These are phyloP conservation scores for Coelastrella sp. DNA, from an alignment of 139 green algal species.

Conservation along the genomic window DNA sequence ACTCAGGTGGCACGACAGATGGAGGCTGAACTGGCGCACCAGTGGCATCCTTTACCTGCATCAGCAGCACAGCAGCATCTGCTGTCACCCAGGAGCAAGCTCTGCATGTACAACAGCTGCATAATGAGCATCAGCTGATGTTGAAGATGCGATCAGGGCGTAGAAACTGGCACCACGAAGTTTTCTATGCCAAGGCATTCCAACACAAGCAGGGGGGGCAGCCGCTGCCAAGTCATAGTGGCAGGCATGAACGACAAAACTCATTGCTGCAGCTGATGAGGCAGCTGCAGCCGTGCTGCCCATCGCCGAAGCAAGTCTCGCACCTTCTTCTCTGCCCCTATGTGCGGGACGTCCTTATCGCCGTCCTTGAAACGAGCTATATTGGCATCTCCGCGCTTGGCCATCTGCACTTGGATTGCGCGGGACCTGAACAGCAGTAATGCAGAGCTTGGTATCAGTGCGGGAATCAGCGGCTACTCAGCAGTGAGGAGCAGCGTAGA, in stretches of 20 bases:
- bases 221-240: too few species aligned
- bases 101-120: too few species aligned
- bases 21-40: neutral
- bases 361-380: constrained; percentile 33
- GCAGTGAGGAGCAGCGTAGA: neutral
- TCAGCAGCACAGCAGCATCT: neutral
- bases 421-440: neutral
- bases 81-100: too few species aligned
- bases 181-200: too few species aligned
- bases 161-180: too few species aligned
- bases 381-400: neutral
- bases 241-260: neutral
- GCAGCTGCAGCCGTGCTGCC: neutral
- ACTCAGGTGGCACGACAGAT: neutral
- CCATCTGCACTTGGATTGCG: neutral
- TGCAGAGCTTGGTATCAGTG: neutral
- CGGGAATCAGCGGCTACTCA: neutral
- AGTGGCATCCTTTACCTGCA: neutral
- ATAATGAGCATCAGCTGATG: too few species aligned
- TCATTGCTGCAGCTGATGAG: neutral
- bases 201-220: too few species aligned
- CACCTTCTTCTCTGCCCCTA: constrained; percentile 2
- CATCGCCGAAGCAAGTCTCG: too few species aligned
- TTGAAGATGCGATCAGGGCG: too few species aligned
- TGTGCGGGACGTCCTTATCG: neutral